These are phyloP conservation scores for Plenodomus lindquistii DNA, from an alignment of 2,329 filamentous ascomycete species.

Conservation along the genomic window DNA sequence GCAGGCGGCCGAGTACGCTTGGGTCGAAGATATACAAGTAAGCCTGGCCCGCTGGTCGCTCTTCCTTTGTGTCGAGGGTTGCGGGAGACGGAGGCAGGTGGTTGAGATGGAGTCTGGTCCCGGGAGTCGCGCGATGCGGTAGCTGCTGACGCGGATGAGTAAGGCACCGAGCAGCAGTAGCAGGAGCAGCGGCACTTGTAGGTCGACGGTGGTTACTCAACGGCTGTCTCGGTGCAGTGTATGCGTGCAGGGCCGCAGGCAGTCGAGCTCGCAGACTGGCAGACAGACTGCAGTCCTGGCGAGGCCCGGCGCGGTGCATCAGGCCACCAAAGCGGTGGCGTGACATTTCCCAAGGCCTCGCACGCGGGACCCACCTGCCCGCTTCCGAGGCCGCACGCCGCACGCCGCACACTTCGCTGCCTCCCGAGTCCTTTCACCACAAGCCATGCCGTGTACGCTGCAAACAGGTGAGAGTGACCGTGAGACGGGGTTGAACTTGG, in stretches of 20 bases:
- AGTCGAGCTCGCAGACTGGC: constrained; percentile 1
- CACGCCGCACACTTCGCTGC: too few relatives aligned
- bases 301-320: constrained; percentile 21
- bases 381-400: constrained; percentile 7
- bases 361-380: constrained; percentile 8
- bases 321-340: constrained; percentile 40
- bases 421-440: too few relatives aligned
- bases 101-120: constrained; percentile 2
- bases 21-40: constrained; percentile 34
- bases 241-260: constrained; percentile 4
- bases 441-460: too few relatives aligned
- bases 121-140: constrained; percentile 3
- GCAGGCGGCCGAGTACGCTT: constrained; percentile 18
- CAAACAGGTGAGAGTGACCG: too few relatives aligned
- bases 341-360: constrained; percentile 27
- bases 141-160: constrained; percentile 26
- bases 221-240: constrained; percentile 18
- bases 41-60: constrained; percentile 19
- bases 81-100: neutral
- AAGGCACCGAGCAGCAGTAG: constrained; percentile 20
- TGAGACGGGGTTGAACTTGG: too few relatives aligned
- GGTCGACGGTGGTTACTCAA: constrained; percentile 7
- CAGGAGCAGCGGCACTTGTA: constrained; percentile 7
- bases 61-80: constrained; percentile 5
- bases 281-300: constrained; percentile 9